Percentiles rank a stretch among this genome's conserved stretches.
Conservation (phyloP, 2,329 filamentous ascomycete species). For the Aspergillus oerlinghausenensis region DNA sequence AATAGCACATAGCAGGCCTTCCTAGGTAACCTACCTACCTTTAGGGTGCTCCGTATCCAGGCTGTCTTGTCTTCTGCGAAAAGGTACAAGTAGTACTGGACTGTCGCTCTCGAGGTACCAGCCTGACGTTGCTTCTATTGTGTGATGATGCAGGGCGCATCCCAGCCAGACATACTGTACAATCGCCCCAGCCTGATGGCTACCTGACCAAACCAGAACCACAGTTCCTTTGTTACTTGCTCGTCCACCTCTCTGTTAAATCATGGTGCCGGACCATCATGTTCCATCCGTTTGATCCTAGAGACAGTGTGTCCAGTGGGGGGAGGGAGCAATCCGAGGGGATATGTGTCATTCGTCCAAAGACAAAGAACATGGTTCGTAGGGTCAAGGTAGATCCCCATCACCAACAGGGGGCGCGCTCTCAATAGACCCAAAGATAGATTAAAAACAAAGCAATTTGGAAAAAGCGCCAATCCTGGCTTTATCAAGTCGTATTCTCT, state of each 20-base stretch:
- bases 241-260: not conserved
- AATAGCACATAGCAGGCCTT: not conserved
- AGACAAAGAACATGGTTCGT: slow-evolving; percentile 1
- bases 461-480: slow-evolving; percentile 14
- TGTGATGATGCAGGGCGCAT: not conserved
- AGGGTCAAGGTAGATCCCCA: slow-evolving; percentile 2
- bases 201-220: not conserved
- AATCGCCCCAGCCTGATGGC: not conserved
- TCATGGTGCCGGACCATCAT: not conserved
- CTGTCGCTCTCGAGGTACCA: too few relatives aligned
- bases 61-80: too few relatives aligned
- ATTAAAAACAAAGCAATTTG: slow-evolving; percentile 18
- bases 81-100: too few relatives aligned
- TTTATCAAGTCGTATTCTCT: slow-evolving; percentile 11
- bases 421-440: slow-evolving; percentile 9
- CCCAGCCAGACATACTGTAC: not conserved
- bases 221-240: not conserved
- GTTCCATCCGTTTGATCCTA: slow-evolving; percentile 1
- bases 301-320: not conserved
- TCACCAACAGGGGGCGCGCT: slow-evolving; percentile 3
- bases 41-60: not conserved
- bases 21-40: not conserved
- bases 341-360: slow-evolving; percentile 4
- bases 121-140: too few relatives aligned
- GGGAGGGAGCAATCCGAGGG: not conserved